Evolutionary conservation across 2,329 filamentous ascomycete species (phyloP), one percentile per base, ranked within the genome.

Genomic region (Sordariomycetes sp.): DNA sequence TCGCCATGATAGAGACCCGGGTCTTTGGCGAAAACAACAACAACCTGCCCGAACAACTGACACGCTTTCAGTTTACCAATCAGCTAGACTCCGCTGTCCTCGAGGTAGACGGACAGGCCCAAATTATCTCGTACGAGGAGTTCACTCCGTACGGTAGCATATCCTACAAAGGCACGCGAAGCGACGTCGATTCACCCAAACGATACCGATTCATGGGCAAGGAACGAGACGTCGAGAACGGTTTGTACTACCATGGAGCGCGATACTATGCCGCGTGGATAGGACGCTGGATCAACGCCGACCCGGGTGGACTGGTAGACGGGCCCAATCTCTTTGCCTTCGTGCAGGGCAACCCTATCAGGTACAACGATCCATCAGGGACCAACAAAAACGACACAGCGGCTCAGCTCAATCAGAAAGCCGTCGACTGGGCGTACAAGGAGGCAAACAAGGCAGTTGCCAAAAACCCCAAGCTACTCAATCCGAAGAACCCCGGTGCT

Each of bases 91-190:
- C 25, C 6, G n/a, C 25, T 12, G 16, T 6, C 8, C 15, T 54
- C 2, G 51, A 57, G 37, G 21, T 50, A 2, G 50, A 52, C 33
- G 38, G 46, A 7, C 12, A 44, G 1, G 47, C 21, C 12, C 30
- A 43, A 5, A 20, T 55, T 14, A 30, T 55, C 6, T 49, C 49
- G 4, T 52, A 49, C 30, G 49, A 55, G 28, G 54, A 57, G 37
- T 55, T 51, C 33, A 40, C 38, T 3, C 47, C 54, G 5, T 57
- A 40, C 33, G 54, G 53, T 1, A 19, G n/a, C 12, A 39, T 46
- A 6, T 32, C 43, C 3, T 48, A 42, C 33, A 29, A 21, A 11
- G 34, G 37, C 0, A 10, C 24, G 2, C 12, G 25, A 15, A 12
- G 25, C 6, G 6, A 12, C 6, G 21, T 28, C 6, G 31, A 19